Percentiles rank a stretch among this genome's conserved stretches.
Conservation (phyloP, 257 asterid species). For the Penstemon eatonii region DNA sequence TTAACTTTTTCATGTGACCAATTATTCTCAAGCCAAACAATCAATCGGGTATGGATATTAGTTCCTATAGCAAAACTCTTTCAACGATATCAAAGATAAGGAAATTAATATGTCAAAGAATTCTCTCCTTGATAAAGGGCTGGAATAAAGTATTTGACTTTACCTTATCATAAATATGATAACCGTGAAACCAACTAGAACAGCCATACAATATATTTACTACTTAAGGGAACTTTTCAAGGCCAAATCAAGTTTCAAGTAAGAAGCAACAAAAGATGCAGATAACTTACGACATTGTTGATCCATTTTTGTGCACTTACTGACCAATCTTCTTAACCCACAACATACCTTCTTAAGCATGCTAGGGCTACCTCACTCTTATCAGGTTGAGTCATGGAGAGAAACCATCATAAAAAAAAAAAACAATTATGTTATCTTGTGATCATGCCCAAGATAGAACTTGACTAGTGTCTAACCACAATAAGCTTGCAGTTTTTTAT, state of each 20-base stretch:
- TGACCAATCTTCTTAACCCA: conserved; percentile 23
- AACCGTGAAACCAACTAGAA: conserved; percentile 9
- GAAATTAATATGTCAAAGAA: too few species aligned
- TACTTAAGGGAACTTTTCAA: conserved; percentile 14
- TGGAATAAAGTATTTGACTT: neutral
- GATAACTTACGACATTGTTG: conserved; percentile 31
- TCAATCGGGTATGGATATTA: neutral
- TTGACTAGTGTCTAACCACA: neutral
- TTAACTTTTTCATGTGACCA: too few species aligned
- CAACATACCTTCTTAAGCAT: conserved; percentile 30
- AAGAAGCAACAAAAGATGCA: conserved; percentile 19
- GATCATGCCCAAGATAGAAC: conserved; percentile 43
- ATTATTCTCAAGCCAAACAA: too few species aligned
- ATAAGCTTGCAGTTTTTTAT: neutral
- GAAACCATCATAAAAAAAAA: conserved; percentile 32
- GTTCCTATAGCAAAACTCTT: neutral
- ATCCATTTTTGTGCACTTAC: conserved; percentile 20
- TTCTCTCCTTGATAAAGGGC: neutral
- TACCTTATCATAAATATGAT: conserved; percentile 15
- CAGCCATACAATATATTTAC: conserved; percentile 8
- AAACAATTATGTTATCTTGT: conserved; percentile 35
- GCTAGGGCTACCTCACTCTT: conserved; percentile 25
- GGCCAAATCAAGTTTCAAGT: conserved; percentile 16
- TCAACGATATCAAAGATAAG: neutral
- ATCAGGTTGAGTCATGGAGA: conserved; percentile 27